Conservation (phyloP, 1,139 yeast genomes). For the Saccharomyces pastorianus region DNA sequence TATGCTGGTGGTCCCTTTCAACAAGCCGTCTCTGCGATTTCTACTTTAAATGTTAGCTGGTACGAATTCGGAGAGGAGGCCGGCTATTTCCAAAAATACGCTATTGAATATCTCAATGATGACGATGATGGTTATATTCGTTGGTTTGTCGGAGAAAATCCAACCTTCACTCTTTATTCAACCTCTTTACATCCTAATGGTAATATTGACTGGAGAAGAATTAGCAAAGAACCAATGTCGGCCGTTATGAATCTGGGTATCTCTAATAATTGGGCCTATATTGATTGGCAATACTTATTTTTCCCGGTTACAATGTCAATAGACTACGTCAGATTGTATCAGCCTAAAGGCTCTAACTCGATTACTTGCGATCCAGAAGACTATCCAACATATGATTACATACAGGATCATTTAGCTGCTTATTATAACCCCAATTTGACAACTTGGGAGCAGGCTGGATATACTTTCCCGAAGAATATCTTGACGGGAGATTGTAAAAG, state of each 20-base stretch:
- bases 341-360: conserved; percentile 45
- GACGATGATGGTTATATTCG: conserved; percentile 57
- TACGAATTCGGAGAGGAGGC: conserved; percentile 50
- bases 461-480: no score
- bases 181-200: conserved; percentile 73
- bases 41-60: conserved; percentile 68
- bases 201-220: conserved; percentile 64
- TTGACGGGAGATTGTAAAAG: no score
- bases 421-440: conserved; percentile 59
- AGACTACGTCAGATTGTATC: conserved; percentile 78
- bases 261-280: conserved; percentile 75
- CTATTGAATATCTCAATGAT: conserved; percentile 70
- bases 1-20: conserved; percentile 82
- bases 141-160: conserved; percentile 71
- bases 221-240: conserved; percentile 83
- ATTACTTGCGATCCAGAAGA: conserved; percentile 70
- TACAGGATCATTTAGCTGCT: conserved; percentile 52
- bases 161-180: conserved; percentile 55
- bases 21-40: conserved; percentile 71
- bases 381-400: conserved; percentile 69
- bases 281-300: conserved; percentile 63
- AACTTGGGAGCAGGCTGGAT: conserved; percentile 56
- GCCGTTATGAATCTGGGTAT: conserved; percentile 70
- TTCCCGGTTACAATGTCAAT: conserved; percentile 64
- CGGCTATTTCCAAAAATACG: conserved; percentile 57